phyloP scores from a whole-genome alignment of 2,329 filamentous ascomycete species.

The Ophiostoma perfectum region DNA sequence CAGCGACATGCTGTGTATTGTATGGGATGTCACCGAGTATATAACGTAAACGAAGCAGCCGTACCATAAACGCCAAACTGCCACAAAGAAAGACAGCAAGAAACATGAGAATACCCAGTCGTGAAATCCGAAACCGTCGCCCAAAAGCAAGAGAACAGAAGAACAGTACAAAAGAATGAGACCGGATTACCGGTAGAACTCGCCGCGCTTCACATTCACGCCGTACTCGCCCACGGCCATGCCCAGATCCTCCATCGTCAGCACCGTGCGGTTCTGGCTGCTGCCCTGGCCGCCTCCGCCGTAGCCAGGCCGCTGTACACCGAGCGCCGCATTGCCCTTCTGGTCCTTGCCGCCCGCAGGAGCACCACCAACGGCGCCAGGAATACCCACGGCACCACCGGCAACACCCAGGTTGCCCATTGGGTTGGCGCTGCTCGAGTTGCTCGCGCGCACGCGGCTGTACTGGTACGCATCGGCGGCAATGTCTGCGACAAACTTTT shows the following conservation, averaged over 20 bases:
- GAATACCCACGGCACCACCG: conserved; percentile 56
- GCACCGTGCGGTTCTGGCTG: conserved; percentile 82
- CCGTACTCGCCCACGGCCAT: conserved; percentile 98
- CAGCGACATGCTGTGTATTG: background rate
- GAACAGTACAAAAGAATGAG: background rate
- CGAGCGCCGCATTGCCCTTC: conserved; percentile 58
- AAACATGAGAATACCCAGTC: conserved; percentile 13
- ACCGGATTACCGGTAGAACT: conserved; percentile 73
- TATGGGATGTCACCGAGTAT: background rate
- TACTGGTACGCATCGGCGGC: conserved; percentile 98
- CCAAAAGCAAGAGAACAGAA: background rate
- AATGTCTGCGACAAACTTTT: conserved; percentile 97
- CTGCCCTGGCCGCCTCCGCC: conserved; percentile 86
- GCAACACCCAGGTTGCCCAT: conserved; percentile 60
- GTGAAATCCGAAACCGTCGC: conserved; percentile 8
- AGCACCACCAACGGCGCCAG: conserved; percentile 29
- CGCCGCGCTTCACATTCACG: conserved; percentile 92
- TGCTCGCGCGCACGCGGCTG: conserved; percentile 88
- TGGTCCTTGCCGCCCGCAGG: conserved; percentile 49
- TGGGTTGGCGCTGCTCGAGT: conserved; percentile 76
- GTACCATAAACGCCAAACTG: conserved; percentile 8
- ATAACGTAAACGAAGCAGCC: background rate
- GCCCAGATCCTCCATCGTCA: conserved; percentile 97
- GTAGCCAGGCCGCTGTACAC: conserved; percentile 71
- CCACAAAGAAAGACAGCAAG: background rate